Evolutionary conservation across 805 yeast species (phyloP), one percentile per base, ranked within the genome.

Genomic region (Spathaspora girioi): DNA sequence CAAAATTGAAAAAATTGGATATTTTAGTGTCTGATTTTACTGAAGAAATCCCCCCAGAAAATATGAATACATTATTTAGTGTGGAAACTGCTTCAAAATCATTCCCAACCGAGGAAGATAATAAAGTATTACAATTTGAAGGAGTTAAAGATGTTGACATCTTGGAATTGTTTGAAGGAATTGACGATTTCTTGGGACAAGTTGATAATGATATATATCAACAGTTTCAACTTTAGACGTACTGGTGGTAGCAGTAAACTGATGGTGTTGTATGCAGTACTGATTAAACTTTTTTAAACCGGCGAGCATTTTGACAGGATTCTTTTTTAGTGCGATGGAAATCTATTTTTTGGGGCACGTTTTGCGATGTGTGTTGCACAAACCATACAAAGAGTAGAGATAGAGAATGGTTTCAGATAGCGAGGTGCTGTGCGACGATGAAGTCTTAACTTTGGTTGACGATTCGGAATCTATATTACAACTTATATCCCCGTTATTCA

Each of bases 401-500:
- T n/a, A n/a, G 12, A 31, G 35, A 31, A 31, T 31, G 35, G 35
- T 14, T 10, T 31, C 35, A 5, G 35, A 31, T 31, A 23, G 26
- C 6, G 40, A 35, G 5, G 14, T 35, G 14, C 17, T 42, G 23
- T 32, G 14, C 32, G 14, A 23, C 23, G 40, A 27, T 26, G 18
- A 18, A 5, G 26, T 23, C 6, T 20, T 7, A 27, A 35, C 47
- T 12, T 45, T 38, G 18, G 40, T 35, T 18, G 29, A 29, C 12
- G 19, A 35, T 35, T n/a, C 40, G 2, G 40, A 35, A 35, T n/a
- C 40, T n/a, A 15, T n/a, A 15, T 23, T 42, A 42, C 44, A 20
- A 23, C 44, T 42, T 23, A 45, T 72, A 1, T 72, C 77, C 0
- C 64, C 65, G 1, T 53, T 46, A 14, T 75, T 76, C 53, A 59